Evolutionary conservation across 345 rosid species (phyloP), one percentile per base, ranked within the genome.

Genomic region (Populus deltoides): DNA sequence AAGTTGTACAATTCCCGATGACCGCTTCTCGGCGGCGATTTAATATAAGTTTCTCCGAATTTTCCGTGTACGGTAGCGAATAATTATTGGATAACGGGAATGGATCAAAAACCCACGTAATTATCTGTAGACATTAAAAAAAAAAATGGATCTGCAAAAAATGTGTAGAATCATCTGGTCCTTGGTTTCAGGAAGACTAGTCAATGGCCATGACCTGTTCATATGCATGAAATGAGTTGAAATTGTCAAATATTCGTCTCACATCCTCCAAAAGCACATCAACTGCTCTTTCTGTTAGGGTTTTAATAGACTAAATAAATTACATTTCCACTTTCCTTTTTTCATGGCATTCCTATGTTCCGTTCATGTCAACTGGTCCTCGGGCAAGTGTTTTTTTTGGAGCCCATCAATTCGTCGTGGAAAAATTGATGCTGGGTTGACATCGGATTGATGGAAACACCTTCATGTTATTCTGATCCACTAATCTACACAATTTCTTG

Each of bases 381-480:
- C 2, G 7, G 70, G n/a, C 70, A 6, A 66, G 18, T 31, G 18
- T 31, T 17, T 35, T 13, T 33, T 29, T 6, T 3, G 39, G n/a
- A 67, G 18, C n/a, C 41, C n/a, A 35, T 8, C 25, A 31, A 15
- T 18, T 16, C 41, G 36, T 0, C 7, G 5, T 15, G 24, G 17
- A 1, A 18, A 67, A 8, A 67, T 1, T 6, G 45, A 18, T 3
- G 70, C 2, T 31, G 24, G 38, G 20, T 33, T 16, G 41, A 1
- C 15, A 33, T 18, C 63, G 70, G 43, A n/a, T 36, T 61, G 77
- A 74, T 24, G 20, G 71, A 65, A 69, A 57, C 53, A 69, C 51
- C 16, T 68, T 18, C 2, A 0, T 17, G 62, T 5, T 29, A 39
- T 63, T 24, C 39, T 31, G 51, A 43, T 71, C 80, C 70, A 71